phyloP scores from a whole-genome alignment of 225 moss, liverwort and hornwort species.

The Rhytidiadelphus loreus region DNA sequence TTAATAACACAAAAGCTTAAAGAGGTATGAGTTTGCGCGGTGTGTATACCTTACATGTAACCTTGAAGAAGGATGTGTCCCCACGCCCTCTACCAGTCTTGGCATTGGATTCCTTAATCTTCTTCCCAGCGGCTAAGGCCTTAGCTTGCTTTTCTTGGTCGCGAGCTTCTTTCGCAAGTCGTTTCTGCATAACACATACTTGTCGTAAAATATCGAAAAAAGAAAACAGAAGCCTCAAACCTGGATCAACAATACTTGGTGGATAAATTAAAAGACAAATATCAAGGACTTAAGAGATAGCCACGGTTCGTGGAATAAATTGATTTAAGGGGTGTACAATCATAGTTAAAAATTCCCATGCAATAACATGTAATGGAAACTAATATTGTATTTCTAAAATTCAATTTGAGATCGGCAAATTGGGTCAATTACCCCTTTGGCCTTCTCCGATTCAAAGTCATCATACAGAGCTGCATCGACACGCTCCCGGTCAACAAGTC shows the following conservation, averaged over 20 bases:
- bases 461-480: conserved; percentile 89
- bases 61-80: conserved; percentile 87
- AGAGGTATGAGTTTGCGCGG: neutral
- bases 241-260: neutral
- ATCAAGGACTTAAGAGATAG: neutral
- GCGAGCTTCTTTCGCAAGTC: conserved; percentile 87
- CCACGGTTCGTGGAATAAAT: neutral
- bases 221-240: neutral
- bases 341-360: neutral
- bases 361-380: neutral
- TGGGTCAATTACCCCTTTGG: conserved; percentile 54
- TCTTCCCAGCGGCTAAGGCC: conserved; percentile 88
- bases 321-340: neutral
- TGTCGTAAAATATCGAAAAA: neutral
- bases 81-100: conserved; percentile 71
- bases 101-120: conserved; percentile 48
- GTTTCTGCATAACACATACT: conserved; percentile 41
- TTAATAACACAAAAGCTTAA: neutral
- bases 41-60: conserved; percentile 78
- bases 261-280: neutral
- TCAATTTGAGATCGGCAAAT: neutral
- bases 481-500: conserved; percentile 83
- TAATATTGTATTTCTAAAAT: neutral
- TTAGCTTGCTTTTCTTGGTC: conserved; percentile 94
- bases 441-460: conserved; percentile 95